These are phyloP conservation scores for Nicotiana rustica DNA, from an alignment of 305 asterid species.

Conservation along the genomic window DNA sequence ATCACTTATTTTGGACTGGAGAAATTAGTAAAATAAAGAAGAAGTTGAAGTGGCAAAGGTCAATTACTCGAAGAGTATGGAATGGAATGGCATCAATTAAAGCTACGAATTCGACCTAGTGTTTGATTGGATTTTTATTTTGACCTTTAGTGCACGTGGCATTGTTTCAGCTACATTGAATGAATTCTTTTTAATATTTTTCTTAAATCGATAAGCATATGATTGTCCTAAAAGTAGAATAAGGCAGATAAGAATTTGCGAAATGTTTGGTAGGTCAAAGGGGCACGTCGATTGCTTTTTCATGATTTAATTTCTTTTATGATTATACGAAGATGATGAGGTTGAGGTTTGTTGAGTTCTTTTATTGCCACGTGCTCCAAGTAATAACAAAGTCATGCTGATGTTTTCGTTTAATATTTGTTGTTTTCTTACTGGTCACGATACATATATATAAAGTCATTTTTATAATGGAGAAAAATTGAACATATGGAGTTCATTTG, in stretches of 20 bases:
- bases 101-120: background rate
- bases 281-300: slow-evolving; percentile 38
- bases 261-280: slow-evolving; percentile 46
- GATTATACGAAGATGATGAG: background rate
- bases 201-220: background rate
- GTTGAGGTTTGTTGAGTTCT: slow-evolving; percentile 33
- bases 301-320: background rate
- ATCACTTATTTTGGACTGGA: too few species aligned
- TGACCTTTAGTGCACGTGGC: slow-evolving; percentile 51
- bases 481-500: too few species aligned
- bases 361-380: slow-evolving; percentile 27
- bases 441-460: background rate
- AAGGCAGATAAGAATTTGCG: slow-evolving; percentile 17
- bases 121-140: slow-evolving; percentile 30
- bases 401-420: background rate
- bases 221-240: slow-evolving; percentile 15
- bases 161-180: background rate
- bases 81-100: background rate
- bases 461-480: too few species aligned
- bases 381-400: background rate
- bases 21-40: background rate
- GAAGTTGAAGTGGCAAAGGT: background rate
- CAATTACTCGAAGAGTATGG: background rate
- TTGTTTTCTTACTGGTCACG: background rate
- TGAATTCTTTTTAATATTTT: too few species aligned